Base-by-base conservation (phyloP, 495 filamentous ascomycete species). In the Collariella sp. region DNA sequence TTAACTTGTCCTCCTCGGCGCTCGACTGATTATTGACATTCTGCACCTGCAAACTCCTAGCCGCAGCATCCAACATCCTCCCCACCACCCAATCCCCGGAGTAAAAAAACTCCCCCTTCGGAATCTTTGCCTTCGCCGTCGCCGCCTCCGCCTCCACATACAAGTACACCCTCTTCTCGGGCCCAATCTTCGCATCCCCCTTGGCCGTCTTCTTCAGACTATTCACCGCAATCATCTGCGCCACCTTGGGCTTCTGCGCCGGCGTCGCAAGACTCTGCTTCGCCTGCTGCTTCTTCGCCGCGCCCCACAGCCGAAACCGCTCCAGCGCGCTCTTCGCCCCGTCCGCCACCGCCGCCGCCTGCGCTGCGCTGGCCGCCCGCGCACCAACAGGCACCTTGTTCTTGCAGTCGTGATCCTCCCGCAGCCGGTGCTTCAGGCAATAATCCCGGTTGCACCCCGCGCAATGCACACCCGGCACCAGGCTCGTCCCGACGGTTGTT, bases 351-450 rank as follows among this genome's bases (percentile, higher is more conserved):
- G 66, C 58, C 38, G 64, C 46, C 20, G 56, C 53, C 50, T 63
- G 49, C 46, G 73, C 71, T 52, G 70, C 66, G 48, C 40, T 57
- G 19, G 46, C 46, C 13, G 35, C 55, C 34, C 81, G 73, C 36
- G 84, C 83, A 35, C 86, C 85, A 53, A 89, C 72, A 20, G 87
- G 88, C n/a, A 68, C 47, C 42, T 78, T 72, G 63, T 70, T 76
- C 57, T 70, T 70, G 77, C 93, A 98, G 70, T 91, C 81, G 75
- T 98, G 93, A 58, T 89, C 83, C 67, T 96, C 91, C 40, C 76
- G 74, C 36, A 98, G 70, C 5, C 93, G 86, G 71, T 98, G 93
- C 59, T 89, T 86, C 48, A 97, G 82, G 66, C 93, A 98, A 76
- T 97, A 97, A 60, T 85, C 75, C 54, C 86, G 75, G 62, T 87